These are phyloP conservation scores for Gastrolobium villosum DNA, from an alignment of 306 rosid genomes.

Conservation along the genomic window DNA sequence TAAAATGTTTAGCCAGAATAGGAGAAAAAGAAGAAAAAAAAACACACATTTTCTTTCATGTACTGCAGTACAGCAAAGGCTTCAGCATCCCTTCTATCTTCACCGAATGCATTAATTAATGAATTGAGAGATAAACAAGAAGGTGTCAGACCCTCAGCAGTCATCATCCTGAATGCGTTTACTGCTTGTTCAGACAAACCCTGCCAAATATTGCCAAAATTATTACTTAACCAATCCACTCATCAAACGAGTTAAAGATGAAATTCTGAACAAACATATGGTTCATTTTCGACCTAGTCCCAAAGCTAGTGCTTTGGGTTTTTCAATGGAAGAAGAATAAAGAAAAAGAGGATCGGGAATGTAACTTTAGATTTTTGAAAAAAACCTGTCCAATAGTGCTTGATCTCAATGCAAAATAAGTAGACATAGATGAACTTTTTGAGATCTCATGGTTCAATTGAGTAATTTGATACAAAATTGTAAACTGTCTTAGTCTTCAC, in stretches of 20 bases:
- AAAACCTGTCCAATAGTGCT: not conserved
- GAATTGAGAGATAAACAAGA: constrained; percentile 93
- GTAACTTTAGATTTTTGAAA: not conserved
- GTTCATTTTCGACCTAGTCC: not conserved
- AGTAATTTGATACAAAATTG: not conserved
- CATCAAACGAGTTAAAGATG: not conserved
- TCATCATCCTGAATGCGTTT: constrained; percentile 83
- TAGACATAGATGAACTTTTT: not conserved
- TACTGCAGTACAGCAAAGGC: constrained; percentile 92
- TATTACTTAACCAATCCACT: constrained; percentile 34
- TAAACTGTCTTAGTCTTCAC: constrained; percentile 4
- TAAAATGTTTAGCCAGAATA: not conserved
- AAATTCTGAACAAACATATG: constrained; percentile 6
- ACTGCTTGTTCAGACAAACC: constrained; percentile 92
- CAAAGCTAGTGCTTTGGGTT: not conserved
- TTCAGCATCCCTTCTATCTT: constrained; percentile 91
- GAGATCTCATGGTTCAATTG: not conserved
- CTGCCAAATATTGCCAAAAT: constrained; percentile 58
- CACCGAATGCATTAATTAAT: constrained; percentile 86
- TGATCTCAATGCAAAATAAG: constrained; percentile 30
- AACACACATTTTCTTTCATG: constrained; percentile 86
- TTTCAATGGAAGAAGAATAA: constrained; percentile 30
- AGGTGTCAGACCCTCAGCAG: constrained; percentile 85
- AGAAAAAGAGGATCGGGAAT: constrained; percentile 4
- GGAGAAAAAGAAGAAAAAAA: not conserved